A percentile compares a stretch with the other conserved stretches of the same genome.
phyloP scores from a whole-genome alignment of 768 basidiomycete genomes.

The Suillus lakei region DNA sequence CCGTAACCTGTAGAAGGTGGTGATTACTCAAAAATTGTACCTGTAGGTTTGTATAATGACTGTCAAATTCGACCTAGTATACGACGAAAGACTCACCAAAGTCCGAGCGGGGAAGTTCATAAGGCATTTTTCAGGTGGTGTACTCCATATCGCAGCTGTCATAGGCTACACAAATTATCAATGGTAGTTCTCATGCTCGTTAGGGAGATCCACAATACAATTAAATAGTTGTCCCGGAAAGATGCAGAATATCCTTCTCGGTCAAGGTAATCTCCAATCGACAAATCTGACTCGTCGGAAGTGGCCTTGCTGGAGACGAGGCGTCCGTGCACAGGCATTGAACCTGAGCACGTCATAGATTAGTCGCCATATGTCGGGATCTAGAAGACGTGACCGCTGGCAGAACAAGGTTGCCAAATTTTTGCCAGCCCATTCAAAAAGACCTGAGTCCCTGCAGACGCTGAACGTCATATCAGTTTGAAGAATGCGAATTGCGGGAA shows the following conservation, averaged over 20 bases:
- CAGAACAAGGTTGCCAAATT: conserved; percentile 67
- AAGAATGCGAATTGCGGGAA: conserved; percentile 51
- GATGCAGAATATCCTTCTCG: conserved; percentile 68
- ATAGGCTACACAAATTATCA: conserved; percentile 56
- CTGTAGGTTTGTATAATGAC: neutral
- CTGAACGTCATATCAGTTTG: conserved; percentile 81
- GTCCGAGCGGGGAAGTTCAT: conserved; percentile 75
- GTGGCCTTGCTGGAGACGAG: conserved; percentile 24
- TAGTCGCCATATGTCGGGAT: conserved; percentile 73
- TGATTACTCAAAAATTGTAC: conserved; percentile 75
- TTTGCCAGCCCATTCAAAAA: conserved; percentile 73
- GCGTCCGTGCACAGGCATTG: conserved; percentile 67
- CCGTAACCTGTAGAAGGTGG: conserved; percentile 71
- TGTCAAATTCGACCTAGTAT: conserved; percentile 41
- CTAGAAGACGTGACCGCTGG: conserved; percentile 63
- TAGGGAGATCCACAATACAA: conserved; percentile 47
- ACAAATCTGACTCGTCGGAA: conserved; percentile 37
- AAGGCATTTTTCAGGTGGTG: conserved; percentile 69
- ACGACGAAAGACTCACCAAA: conserved; percentile 42
- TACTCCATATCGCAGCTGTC: conserved; percentile 84
- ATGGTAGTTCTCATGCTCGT: neutral
- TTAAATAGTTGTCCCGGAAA: conserved; percentile 76
- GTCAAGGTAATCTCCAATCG: conserved; percentile 60
- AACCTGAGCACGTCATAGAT: conserved; percentile 74
- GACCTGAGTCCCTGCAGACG: conserved; percentile 70